Percentiles rank a stretch among this genome's conserved stretches.
Conservation (phyloP, 139 green algal species). For the Mesotaenium endlicherianum region DNA sequence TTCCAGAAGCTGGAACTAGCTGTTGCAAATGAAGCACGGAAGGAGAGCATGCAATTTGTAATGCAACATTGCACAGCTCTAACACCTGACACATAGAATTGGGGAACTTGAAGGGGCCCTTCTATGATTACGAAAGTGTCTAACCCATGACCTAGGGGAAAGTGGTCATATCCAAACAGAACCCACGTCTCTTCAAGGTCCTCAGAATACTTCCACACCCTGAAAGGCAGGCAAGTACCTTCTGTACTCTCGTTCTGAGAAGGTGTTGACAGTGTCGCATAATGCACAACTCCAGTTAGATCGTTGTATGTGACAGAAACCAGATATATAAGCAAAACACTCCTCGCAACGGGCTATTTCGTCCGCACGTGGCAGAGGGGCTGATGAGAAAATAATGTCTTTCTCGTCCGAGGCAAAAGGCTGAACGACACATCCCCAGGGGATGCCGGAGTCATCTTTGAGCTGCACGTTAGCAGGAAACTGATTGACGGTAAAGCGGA, state of each 20-base stretch:
- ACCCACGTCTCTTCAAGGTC: too few species aligned
- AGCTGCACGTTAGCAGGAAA: slow-evolving; percentile 47
- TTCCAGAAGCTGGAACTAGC: too few species aligned
- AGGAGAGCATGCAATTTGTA: too few species aligned
- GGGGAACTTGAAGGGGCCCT: too few species aligned
- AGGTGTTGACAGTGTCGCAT: slow-evolving; percentile 66
- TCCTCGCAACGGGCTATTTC: slow-evolving; percentile 62
- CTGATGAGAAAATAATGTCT: slow-evolving; percentile 1
- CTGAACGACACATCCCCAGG: slow-evolving; percentile 63
- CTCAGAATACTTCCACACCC: too few species aligned
- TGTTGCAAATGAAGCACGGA: too few species aligned
- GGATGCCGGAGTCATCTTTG: slow-evolving; percentile 67
- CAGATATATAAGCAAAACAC: slow-evolving; percentile 63
- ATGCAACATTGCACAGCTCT: too few species aligned
- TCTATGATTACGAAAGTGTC: too few species aligned
- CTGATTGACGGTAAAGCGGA: slow-evolving; percentile 39
- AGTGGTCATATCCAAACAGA: too few species aligned
- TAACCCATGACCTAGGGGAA: too few species aligned
- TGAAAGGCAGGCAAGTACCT: too few species aligned
- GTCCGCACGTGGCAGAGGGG: slow-evolving; percentile 21
- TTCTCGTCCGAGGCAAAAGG: slow-evolving; percentile 53
- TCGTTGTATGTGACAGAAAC: slow-evolving; percentile 39
- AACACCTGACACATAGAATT: too few species aligned
- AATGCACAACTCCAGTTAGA: slow-evolving; percentile 62
- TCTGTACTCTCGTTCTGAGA: slow-evolving; percentile 18